These are phyloP conservation scores for Boletus bicolor DNA, from an alignment of 768 basidiomycete genomes.

Conservation along the genomic window DNA sequence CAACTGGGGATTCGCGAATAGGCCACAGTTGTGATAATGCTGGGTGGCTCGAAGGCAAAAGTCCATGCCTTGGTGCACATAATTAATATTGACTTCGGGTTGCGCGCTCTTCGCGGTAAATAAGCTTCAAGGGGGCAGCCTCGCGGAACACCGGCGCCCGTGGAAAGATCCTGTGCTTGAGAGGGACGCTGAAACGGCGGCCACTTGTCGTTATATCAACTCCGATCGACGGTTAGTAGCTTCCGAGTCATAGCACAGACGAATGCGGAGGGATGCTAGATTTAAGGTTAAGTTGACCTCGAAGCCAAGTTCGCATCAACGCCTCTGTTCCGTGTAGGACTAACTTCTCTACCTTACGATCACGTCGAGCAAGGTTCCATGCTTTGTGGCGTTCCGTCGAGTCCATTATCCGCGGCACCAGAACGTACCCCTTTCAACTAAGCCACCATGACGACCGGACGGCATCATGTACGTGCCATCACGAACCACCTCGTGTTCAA, in stretches of 20 bases:
- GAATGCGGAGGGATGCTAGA: background rate
- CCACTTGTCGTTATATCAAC: background rate
- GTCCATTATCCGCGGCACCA: conserved; percentile 8
- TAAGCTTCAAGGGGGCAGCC: background rate
- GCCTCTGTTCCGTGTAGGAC: background rate
- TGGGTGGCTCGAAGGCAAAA: background rate
- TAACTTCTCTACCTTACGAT: background rate
- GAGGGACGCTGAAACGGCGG: background rate
- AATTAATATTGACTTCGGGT: background rate
- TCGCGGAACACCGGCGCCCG: background rate
- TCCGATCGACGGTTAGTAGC: background rate
- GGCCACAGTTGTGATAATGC: background rate
- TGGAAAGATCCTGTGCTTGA: background rate
- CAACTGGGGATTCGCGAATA: background rate
- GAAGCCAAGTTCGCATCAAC: background rate
- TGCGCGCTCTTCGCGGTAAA: background rate
- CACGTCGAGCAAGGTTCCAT: background rate
- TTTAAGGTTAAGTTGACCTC: background rate
- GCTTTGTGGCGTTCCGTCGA: conserved; percentile 11
- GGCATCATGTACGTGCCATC: background rate
- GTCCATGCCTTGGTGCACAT: background rate
- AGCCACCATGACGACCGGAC: conserved; percentile 1
- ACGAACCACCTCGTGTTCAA: conserved; percentile 7
- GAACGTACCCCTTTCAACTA: background rate
- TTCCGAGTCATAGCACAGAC: background rate